Conservation (phyloP, 2,329 filamentous ascomycete genomes). For the Arthrobotrys megalospora region DNA sequence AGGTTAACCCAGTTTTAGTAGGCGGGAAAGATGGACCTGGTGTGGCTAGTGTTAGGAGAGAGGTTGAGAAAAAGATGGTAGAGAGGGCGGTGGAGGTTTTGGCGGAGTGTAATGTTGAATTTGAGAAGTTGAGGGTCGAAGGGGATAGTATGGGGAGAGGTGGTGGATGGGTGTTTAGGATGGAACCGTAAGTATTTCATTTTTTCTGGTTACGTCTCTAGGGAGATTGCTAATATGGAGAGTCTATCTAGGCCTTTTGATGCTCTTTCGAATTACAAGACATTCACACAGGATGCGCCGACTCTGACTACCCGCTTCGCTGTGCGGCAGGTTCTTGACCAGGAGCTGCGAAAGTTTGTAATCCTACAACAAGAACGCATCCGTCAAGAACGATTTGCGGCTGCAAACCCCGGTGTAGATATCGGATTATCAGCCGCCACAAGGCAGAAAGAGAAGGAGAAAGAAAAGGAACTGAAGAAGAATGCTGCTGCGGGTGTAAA, state of each 20-base stretch:
- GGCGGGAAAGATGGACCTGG: slow-evolving; percentile 84
- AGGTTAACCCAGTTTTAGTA: slow-evolving; percentile 91
- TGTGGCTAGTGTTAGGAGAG: slow-evolving; percentile 90
- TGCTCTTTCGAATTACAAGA: slow-evolving; percentile 80
- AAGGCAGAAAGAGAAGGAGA: slow-evolving; percentile 66
- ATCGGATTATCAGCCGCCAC: slow-evolving; percentile 63
- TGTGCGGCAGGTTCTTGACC: slow-evolving; percentile 91
- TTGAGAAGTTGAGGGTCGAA: slow-evolving; percentile 86
- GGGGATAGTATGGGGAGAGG: slow-evolving; percentile 68
- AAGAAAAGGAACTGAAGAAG: slow-evolving; percentile 63
- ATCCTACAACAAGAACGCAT: slow-evolving; percentile 78
- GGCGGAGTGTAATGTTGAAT: slow-evolving; percentile 82
- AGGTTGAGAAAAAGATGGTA: slow-evolving; percentile 85
- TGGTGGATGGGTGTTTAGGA: slow-evolving; percentile 86
- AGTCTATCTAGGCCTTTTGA: slow-evolving; percentile 77
- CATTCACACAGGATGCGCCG: slow-evolving; percentile 72
- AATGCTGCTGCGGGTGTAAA: slow-evolving; percentile 71
- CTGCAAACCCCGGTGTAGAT: slow-evolving; percentile 68
- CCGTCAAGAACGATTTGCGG: slow-evolving; percentile 71
- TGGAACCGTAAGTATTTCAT: slow-evolving; percentile 82
- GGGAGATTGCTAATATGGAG: slow-evolving; percentile 11
- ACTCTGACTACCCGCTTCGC: slow-evolving; percentile 81
- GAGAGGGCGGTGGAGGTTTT: slow-evolving; percentile 84
- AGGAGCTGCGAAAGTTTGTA: slow-evolving; percentile 84
- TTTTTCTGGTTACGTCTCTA: slow-evolving; percentile 29